A percentile compares a stretch with the other conserved stretches of the same genome.
phyloP scores from a whole-genome alignment of 1,284 basidiomycete species.

The Ustilago tritici region DNA sequence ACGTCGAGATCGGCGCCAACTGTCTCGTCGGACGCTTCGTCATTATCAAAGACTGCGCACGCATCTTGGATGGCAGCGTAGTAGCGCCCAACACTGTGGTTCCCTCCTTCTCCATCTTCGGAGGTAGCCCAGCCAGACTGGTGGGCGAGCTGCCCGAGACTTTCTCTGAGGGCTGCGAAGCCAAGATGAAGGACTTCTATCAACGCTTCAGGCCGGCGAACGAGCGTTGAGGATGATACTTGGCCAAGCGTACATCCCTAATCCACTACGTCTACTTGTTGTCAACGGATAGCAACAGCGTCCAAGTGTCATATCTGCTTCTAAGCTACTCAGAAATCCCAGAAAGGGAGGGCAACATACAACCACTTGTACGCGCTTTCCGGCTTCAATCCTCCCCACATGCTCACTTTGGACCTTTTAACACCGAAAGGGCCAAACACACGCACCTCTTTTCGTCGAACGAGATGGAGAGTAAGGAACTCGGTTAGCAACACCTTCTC shows the following conservation, averaged over 20 bases:
- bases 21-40: constrained; percentile 96
- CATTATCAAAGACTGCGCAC: constrained; percentile 95
- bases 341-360: neutral
- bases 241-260: too few relatives aligned
- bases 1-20: constrained; percentile 93
- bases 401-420: neutral
- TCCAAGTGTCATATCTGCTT: too few relatives aligned
- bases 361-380: neutral
- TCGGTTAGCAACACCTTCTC: neutral
- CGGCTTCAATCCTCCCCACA: neutral
- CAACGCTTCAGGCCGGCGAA: constrained; percentile 74
- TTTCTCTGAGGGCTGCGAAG: constrained; percentile 83
- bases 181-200: constrained; percentile 82
- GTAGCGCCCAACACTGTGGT: constrained; percentile 92
- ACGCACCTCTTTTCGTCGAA: neutral
- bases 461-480: too few relatives aligned
- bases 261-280: too few relatives aligned
- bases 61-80: constrained; percentile 86
- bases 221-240: constrained; percentile 23
- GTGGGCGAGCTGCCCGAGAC: constrained; percentile 89
- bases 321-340: neutral
- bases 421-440: neutral
- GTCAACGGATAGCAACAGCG: neutral
- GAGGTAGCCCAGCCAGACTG: constrained; percentile 84
- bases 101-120: constrained; percentile 85